phyloP scores from a whole-genome alignment of 1,284 basidiomycete genomes.

The Mycena sp. region DNA sequence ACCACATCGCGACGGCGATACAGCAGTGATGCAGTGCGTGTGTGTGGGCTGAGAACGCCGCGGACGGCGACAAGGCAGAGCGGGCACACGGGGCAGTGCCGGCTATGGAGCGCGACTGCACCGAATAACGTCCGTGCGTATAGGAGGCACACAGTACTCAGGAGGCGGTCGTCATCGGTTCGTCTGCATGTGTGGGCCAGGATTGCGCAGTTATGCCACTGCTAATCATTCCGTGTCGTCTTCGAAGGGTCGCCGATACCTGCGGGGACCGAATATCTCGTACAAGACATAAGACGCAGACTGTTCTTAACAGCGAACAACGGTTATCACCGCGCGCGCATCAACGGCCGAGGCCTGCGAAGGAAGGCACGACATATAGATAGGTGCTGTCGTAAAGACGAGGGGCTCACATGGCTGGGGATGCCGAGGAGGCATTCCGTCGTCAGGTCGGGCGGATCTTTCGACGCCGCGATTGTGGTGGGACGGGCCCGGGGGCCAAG shows the following conservation, averaged over 20 bases:
- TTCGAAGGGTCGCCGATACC: too few relatives aligned
- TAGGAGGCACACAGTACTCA: too few relatives aligned
- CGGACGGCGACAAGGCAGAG: not conserved
- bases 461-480: not conserved
- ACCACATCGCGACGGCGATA: not conserved
- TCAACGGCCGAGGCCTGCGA: constrained; percentile 18
- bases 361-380: constrained; percentile 5
- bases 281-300: constrained; percentile 10
- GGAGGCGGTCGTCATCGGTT: too few relatives aligned
- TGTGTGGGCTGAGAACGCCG: not conserved
- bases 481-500: not conserved
- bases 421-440: not conserved
- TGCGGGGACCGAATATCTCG: constrained; percentile 14
- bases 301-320: not conserved
- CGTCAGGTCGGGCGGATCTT: constrained; percentile 13
- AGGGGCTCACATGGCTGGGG: not conserved
- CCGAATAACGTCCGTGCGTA: too few relatives aligned
- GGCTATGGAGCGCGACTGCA: not conserved
- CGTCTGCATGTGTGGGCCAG: too few relatives aligned
- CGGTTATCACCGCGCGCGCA: constrained; percentile 14
- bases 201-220: too few relatives aligned
- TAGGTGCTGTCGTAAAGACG: constrained; percentile 12
- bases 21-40: not conserved
- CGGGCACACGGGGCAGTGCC: not conserved
- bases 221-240: too few relatives aligned